Percentiles rank a stretch among this genome's conserved stretches.
These are phyloP conservation scores for Phragmites australis DNA, from an alignment of 176 grass and related monocot genomes.

Conservation along the genomic window DNA sequence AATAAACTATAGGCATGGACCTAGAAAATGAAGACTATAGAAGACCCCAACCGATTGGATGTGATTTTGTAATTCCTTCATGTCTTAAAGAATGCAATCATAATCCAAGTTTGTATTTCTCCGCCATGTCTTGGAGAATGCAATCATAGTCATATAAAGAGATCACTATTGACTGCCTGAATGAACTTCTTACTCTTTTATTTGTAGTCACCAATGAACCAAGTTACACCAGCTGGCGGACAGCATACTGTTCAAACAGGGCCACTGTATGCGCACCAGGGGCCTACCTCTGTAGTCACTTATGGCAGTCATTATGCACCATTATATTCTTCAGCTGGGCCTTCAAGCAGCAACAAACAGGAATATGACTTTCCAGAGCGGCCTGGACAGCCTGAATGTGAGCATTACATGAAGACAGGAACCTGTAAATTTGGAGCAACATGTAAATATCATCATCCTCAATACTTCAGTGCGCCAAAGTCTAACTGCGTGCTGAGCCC, in stretches of 20 bases:
- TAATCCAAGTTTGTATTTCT: too few relatives aligned
- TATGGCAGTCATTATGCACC: slow-evolving; percentile 52
- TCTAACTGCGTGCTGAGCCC: slow-evolving; percentile 51
- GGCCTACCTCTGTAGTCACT: slow-evolving; percentile 30
- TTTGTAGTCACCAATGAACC: slow-evolving; percentile 55
- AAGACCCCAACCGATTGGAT: neutral
- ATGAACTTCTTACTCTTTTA: slow-evolving; percentile 17
- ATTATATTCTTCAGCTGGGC: slow-evolving; percentile 44
- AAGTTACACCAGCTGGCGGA: slow-evolving; percentile 51
- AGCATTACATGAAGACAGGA: slow-evolving; percentile 77
- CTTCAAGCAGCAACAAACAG: slow-evolving; percentile 46
- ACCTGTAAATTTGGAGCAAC: slow-evolving; percentile 68
- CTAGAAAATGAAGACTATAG: neutral
- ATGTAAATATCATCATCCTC: slow-evolving; percentile 76
- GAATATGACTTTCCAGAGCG: slow-evolving; percentile 57
- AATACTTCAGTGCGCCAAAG: slow-evolving; percentile 49
- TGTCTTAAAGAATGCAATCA: slow-evolving; percentile 21
- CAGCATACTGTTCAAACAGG: slow-evolving; percentile 67
- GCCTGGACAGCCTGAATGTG: slow-evolving; percentile 78
- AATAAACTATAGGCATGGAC: neutral
- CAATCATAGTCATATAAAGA: neutral
- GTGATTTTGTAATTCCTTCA: neutral
- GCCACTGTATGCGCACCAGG: slow-evolving; percentile 55
- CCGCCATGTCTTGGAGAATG: too few relatives aligned
- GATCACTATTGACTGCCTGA: neutral